Percentiles rank a stretch among this genome's conserved stretches.
These are phyloP conservation scores for Cercis canadensis DNA, from an alignment of 306 rosid species.

Conservation along the genomic window DNA sequence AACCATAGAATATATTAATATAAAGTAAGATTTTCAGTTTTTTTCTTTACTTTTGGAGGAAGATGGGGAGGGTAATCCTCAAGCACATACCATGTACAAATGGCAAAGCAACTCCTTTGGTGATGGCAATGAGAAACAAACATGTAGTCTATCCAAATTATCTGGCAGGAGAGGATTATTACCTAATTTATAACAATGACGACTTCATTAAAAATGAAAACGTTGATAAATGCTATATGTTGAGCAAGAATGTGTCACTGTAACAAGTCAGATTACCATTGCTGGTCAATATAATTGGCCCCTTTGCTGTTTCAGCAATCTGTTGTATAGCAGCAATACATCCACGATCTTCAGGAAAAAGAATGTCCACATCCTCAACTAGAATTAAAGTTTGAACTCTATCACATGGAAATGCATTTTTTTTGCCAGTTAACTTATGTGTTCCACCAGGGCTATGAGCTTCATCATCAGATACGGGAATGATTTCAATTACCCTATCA, in stretches of 20 bases:
- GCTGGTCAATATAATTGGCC: slow-evolving; percentile 94
- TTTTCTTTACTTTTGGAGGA: slow-evolving; percentile 14
- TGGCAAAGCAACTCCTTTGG: slow-evolving; percentile 68
- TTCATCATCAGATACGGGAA: slow-evolving; percentile 58
- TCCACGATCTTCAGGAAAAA: slow-evolving; percentile 85
- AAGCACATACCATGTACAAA: slow-evolving; percentile 65
- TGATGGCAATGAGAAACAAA: slow-evolving; percentile 69
- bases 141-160: slow-evolving; percentile 53
- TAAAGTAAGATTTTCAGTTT: slow-evolving; percentile 23
- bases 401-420: slow-evolving; percentile 33
- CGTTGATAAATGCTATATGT: slow-evolving; percentile 29
- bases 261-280: slow-evolving; percentile 71
- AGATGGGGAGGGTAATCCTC: slow-evolving; percentile 14
- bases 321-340: slow-evolving; percentile 78
- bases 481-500: slow-evolving; percentile 51
- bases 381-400: slow-evolving; percentile 66
- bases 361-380: slow-evolving; percentile 85
- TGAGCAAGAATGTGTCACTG: slow-evolving; percentile 22
- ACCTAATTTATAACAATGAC: slow-evolving; percentile 61
- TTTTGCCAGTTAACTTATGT: slow-evolving; percentile 35
- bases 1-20: slow-evolving; percentile 31
- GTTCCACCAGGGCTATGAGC: slow-evolving; percentile 38
- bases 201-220: slow-evolving; percentile 10
- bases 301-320: slow-evolving; percentile 74
- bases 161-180: slow-evolving; percentile 63